Evolutionary conservation across 352 stramenopile genomes (phyloP).

Genomic region (Phytophthora podocarpi): DNA sequence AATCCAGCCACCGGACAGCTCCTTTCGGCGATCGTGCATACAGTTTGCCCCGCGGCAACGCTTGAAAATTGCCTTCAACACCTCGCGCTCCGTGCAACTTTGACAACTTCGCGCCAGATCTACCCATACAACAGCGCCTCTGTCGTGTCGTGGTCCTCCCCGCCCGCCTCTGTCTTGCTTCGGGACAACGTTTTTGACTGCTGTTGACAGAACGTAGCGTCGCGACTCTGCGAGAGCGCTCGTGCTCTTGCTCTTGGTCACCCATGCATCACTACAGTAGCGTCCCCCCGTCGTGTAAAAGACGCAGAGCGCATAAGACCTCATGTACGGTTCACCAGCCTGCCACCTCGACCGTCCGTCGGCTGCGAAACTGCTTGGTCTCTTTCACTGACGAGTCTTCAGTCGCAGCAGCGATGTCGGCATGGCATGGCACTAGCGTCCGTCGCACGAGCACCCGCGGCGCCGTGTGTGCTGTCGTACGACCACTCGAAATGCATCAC

Average conservation of each 20-base stretch:
- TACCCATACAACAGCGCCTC: neutral
- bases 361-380: slow-evolving; percentile 1
- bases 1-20: slow-evolving; percentile 33
- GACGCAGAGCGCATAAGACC: slow-evolving; percentile 26
- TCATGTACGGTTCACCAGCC: slow-evolving; percentile 23
- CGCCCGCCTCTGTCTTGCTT: slow-evolving; percentile 24
- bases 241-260: slow-evolving; percentile 19
- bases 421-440: neutral
- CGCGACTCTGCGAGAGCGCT: slow-evolving; percentile 23
- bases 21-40: slow-evolving; percentile 31
- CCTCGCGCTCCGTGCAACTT: neutral
- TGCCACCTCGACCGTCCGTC: slow-evolving; percentile 6
- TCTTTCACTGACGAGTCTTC: neutral
- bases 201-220: slow-evolving; percentile 41
- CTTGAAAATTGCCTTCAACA: slow-evolving; percentile 28
- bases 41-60: slow-evolving; percentile 13
- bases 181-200: slow-evolving; percentile 32
- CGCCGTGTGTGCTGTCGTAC: slow-evolving; percentile 11
- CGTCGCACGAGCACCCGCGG: neutral
- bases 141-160: slow-evolving; percentile 24
- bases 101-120: slow-evolving; percentile 8
- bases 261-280: slow-evolving; percentile 19
- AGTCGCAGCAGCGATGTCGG: neutral
- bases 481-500: slow-evolving; percentile 18
- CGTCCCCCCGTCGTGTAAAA: slow-evolving; percentile 17